A percentile compares a stretch with the other conserved stretches of the same genome.
These are phyloP conservation scores for Aspergillus floridensis DNA, from an alignment of 2,329 filamentous ascomycete genomes.

Conservation along the genomic window DNA sequence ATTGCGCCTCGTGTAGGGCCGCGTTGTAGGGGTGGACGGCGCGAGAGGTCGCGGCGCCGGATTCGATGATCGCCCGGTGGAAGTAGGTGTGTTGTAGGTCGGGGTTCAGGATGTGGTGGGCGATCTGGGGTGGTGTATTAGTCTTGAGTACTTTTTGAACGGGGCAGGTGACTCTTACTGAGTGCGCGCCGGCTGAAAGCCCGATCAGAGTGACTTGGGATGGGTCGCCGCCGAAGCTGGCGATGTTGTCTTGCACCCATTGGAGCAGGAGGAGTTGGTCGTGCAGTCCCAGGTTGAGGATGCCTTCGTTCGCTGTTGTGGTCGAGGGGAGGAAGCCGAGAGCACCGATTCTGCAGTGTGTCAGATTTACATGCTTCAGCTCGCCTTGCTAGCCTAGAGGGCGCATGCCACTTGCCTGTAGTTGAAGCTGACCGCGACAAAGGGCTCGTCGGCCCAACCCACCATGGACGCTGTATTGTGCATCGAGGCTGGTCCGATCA, in stretches of 20 bases:
- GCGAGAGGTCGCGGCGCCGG: conserved; percentile 47
- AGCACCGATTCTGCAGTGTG: conserved; percentile 34
- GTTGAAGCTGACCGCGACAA: conserved; percentile 47
- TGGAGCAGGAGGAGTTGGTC: conserved; percentile 38
- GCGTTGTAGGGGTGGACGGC: conserved; percentile 45
- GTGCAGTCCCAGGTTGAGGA: conserved; percentile 10
- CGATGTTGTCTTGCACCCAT: conserved; percentile 14
- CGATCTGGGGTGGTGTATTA: too few relatives aligned
- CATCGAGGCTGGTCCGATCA: conserved; percentile 20
- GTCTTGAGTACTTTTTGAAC: too few relatives aligned
- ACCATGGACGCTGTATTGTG: conserved; percentile 63
- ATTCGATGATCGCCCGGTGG: conserved; percentile 49
- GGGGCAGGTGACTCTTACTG: conserved; percentile 24
- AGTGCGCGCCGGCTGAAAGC: conserved; percentile 12
- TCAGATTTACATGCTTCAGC: neutral
- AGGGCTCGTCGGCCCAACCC: conserved; percentile 49
- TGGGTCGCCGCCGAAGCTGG: conserved; percentile 8
- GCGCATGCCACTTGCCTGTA: conserved; percentile 30
- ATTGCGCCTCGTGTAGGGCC: conserved; percentile 46
- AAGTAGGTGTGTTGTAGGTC: conserved; percentile 38
- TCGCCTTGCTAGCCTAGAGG: too few relatives aligned
- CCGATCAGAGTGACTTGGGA: conserved; percentile 10
- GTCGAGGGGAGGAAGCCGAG: conserved; percentile 57
- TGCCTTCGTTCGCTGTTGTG: conserved; percentile 3
- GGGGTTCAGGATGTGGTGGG: conserved; percentile 62